phyloP scores from a whole-genome alignment of 129 eudicot genomes.

The Arctium lappa region DNA sequence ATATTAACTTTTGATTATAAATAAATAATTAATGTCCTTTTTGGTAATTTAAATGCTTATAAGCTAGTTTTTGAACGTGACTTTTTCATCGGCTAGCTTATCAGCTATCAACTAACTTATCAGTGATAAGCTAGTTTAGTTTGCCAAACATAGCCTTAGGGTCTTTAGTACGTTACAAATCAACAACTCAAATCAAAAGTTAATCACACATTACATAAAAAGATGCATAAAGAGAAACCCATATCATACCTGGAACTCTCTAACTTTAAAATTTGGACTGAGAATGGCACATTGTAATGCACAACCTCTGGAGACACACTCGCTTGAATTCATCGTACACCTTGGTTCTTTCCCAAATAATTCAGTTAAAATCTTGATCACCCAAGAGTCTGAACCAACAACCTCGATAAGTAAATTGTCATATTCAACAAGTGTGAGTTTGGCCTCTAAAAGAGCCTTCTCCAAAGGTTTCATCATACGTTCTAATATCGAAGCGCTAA shows the following conservation, averaged over 20 bases:
- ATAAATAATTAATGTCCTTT: too few species aligned
- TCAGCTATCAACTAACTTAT: too few species aligned
- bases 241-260: conserved; percentile 65
- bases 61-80: too few species aligned
- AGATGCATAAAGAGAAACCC: not conserved
- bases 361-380: conserved; percentile 74
- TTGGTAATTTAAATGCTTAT: too few species aligned
- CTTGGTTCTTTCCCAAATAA: conserved; percentile 90
- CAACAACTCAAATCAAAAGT: too few species aligned
- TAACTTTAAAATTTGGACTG: conserved; percentile 83
- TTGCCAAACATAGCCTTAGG: too few species aligned
- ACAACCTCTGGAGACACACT: conserved; percentile 88
- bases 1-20: too few species aligned
- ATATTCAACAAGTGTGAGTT: too few species aligned
- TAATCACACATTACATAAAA: not conserved
- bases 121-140: too few species aligned
- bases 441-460: conserved; percentile 77
- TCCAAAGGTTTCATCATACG: conserved; percentile 75
- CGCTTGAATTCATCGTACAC: conserved; percentile 93
- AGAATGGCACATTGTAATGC: conserved; percentile 86
- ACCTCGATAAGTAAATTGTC: too few species aligned
- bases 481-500: conserved; percentile 70
- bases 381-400: conserved; percentile 90
- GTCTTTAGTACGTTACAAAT: too few species aligned
- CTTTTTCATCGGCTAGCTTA: too few species aligned